These are phyloP conservation scores for Rhododendron kiyosumense DNA, from an alignment of 148 eudicot species.

Conservation along the genomic window DNA sequence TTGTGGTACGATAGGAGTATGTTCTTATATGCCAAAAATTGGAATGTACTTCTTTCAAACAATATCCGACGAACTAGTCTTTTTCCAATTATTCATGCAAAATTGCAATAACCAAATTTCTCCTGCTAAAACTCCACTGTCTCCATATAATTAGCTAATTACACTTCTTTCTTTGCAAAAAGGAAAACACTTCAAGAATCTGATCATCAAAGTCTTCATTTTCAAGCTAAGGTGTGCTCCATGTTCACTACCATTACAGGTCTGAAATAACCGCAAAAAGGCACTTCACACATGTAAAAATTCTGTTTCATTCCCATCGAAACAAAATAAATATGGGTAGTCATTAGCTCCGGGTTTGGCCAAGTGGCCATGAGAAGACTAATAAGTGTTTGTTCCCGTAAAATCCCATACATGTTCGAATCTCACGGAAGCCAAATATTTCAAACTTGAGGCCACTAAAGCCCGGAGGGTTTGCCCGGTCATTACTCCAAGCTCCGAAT, in stretches of 20 bases:
- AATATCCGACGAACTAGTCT: neutral
- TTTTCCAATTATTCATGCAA: neutral
- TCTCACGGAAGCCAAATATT: too few species aligned
- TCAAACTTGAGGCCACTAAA: too few species aligned
- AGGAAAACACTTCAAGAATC: neutral
- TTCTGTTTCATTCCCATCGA: too few species aligned
- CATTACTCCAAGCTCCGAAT: too few species aligned
- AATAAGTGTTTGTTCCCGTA: too few species aligned
- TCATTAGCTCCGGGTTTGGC: too few species aligned
- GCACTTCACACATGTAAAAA: too few species aligned
- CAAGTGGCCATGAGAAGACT: too few species aligned
- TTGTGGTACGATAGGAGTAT: neutral
- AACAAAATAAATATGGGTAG: too few species aligned
- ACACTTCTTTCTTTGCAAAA: neutral
- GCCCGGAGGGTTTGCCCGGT: too few species aligned
- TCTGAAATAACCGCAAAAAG: too few species aligned
- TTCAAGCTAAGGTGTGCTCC: neutral
- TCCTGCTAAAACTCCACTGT: neutral
- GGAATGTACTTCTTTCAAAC: neutral
- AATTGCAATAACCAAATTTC: neutral
- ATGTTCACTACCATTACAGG: neutral
- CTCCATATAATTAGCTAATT: neutral
- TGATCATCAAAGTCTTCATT: neutral
- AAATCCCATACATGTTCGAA: too few species aligned
- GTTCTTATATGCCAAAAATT: neutral